Percentiles rank a stretch among this genome's conserved stretches.
Evolutionary conservation across 2,329 filamentous ascomycete genomes (phyloP).

Genomic region (Paraconiothyrium brasiliense): DNA sequence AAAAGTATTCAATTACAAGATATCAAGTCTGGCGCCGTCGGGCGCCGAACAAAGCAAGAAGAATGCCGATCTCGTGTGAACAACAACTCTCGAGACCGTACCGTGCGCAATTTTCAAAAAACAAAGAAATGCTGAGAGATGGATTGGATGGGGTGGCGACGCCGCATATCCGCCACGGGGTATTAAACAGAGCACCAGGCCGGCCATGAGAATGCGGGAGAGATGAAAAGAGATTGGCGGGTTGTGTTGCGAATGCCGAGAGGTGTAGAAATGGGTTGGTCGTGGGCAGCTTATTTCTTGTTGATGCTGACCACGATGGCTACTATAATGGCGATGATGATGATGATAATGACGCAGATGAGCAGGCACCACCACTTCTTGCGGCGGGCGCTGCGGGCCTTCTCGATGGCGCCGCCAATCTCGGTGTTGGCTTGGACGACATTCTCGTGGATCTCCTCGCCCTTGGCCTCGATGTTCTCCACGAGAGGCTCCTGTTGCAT

Average conservation of each 20-base stretch:
- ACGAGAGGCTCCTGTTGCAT: conserved; percentile 86
- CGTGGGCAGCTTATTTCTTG: conserved; percentile 25
- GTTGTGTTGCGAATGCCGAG: conserved; percentile 18
- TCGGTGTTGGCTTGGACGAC: conserved; percentile 86
- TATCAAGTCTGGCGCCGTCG: conserved; percentile 7
- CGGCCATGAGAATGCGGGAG: conserved; percentile 32
- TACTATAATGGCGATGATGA: conserved; percentile 51
- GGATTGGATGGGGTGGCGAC: conserved; percentile 12
- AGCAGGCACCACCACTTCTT: conserved; percentile 98
- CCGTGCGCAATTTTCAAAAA: conserved; percentile 13
- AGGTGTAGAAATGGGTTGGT: conserved; percentile 4
- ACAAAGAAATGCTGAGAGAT: conserved; percentile 19
- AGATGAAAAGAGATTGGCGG: conserved; percentile 25
- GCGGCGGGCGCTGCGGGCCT: conserved; percentile 72
- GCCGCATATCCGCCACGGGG: conserved; percentile 24
- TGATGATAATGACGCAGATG: conserved; percentile 63
- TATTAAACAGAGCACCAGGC: conserved; percentile 35
- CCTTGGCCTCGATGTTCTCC: conserved; percentile 83
- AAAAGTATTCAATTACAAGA: conserved; percentile 14
- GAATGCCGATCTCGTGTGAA: not conserved
- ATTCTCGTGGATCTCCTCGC: conserved; percentile 84
- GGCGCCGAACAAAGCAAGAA: conserved; percentile 8
- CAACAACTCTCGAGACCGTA: not conserved
- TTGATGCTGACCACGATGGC: conserved; percentile 46
- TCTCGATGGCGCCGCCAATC: conserved; percentile 81